phyloP scores from a whole-genome alignment of 805 yeast genomes.

The Torulaspora maleeae region DNA sequence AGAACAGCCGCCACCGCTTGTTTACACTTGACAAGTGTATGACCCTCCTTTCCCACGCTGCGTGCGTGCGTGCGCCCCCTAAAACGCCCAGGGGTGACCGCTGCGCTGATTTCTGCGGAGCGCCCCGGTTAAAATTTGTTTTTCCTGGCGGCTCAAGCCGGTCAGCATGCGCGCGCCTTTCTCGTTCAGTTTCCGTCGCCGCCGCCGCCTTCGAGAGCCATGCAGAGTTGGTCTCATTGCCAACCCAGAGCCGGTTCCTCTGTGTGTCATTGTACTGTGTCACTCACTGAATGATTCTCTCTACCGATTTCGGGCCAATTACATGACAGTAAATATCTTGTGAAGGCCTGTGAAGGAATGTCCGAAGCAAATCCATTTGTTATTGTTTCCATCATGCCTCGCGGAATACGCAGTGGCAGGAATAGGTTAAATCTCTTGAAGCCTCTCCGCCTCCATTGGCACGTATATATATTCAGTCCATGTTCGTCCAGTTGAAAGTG shows the following conservation, averaged over 20 bases:
- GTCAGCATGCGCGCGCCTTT: too few species aligned
- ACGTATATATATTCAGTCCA: neutral
- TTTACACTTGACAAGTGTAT: too few species aligned
- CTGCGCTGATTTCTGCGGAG: neutral
- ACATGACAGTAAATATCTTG: slow-evolving; percentile 1
- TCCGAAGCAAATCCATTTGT: slow-evolving; percentile 3
- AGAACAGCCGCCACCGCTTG: too few species aligned
- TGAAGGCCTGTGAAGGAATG: neutral
- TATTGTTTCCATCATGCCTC: neutral
- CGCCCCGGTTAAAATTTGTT: slow-evolving; percentile 1
- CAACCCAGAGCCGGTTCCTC: too few species aligned
- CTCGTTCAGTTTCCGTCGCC: neutral
- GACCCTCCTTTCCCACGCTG: too few species aligned
- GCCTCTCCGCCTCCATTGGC: neutral
- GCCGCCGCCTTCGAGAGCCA: neutral
- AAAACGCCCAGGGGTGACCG: too few species aligned
- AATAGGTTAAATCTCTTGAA: neutral
- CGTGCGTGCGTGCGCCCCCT: too few species aligned
- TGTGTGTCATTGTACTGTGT: neutral
- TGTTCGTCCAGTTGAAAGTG: neutral
- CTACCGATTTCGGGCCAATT: slow-evolving; percentile 1
- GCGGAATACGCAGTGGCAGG: neutral
- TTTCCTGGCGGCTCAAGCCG: neutral
- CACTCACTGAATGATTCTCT: neutral
- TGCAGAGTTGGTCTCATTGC: neutral